Percentiles rank a stretch among this genome's conserved stretches.
Conservation (phyloP, 305 asterid species). For the Striga hermonthica region DNA sequence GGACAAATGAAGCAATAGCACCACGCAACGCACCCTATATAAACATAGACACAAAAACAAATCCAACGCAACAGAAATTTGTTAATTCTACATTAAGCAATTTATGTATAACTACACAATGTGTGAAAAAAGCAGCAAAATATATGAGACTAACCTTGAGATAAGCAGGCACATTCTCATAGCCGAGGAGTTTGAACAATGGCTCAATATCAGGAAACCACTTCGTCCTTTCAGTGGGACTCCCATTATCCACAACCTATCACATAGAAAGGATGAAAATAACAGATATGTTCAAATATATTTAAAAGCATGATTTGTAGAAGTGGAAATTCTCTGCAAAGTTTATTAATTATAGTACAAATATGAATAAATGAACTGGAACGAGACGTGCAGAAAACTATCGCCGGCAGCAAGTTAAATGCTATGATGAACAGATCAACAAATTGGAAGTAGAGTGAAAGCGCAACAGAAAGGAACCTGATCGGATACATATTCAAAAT, state of each 20-base stretch:
- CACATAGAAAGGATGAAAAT: slow-evolving; percentile 22
- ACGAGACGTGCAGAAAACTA: slow-evolving; percentile 5
- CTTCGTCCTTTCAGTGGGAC: slow-evolving; percentile 71
- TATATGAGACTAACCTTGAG: slow-evolving; percentile 60
- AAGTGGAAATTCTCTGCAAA: neutral
- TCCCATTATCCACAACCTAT: slow-evolving; percentile 87
- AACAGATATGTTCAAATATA: slow-evolving; percentile 11
- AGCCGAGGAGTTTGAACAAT: slow-evolving; percentile 89
- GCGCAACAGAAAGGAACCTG: slow-evolving; percentile 8
- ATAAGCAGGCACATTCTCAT: slow-evolving; percentile 96
- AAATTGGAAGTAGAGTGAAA: neutral
- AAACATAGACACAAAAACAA: slow-evolving; percentile 25
- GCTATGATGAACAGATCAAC: neutral
- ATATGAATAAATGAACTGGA: slow-evolving; percentile 1
- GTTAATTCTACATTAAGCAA: slow-evolving; percentile 10
- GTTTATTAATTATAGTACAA: slow-evolving; percentile 21
- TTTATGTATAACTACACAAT: slow-evolving; percentile 24
- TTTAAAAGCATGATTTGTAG: slow-evolving; percentile 17
- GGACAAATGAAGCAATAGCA: slow-evolving; percentile 76
- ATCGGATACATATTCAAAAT: neutral
- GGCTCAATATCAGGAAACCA: slow-evolving; percentile 98
- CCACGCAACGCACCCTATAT: slow-evolving; percentile 82
- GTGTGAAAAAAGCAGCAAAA: slow-evolving; percentile 26
- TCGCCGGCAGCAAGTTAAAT: slow-evolving; percentile 16
- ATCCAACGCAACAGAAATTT: slow-evolving; percentile 29